Base-by-base conservation (phyloP, 768 basidiomycete genomes). In the Lactarius sp. region DNA sequence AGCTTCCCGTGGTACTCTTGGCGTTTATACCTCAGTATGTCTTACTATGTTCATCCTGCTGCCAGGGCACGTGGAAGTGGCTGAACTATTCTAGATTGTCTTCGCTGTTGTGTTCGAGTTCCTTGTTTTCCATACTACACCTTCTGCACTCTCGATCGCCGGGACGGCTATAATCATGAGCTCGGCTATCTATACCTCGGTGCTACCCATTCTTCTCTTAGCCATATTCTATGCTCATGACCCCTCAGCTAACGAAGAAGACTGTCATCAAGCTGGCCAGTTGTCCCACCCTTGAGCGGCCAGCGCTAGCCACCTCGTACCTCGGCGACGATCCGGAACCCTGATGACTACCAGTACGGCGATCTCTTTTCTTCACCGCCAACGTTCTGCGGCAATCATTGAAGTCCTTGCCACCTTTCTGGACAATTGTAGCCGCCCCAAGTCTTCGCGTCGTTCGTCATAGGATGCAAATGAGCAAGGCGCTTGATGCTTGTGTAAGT, bases 31-130 rank as follows among this genome's bases (percentile, higher is more conserved):
- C 5, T 80, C 83, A 71, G 82, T 79, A 46, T 47, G 71, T 59
- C 73, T 73, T 39, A 12, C 50, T 20, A 66, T 73, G 62, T 20
- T 42, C 37, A 6, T 20, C n/a, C 47, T 14, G 39, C 37, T 7
- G n/a, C n/a, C n/a, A n/a, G n/a, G 20, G 34, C 44, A 4, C 39
- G 55, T 50, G 22, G 2, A 49, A 16, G 22, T 13, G 5, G 8
- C 14, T 55, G 6, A 13, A 57, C 44, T 14, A 5, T 36, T 27
- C 22, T 56, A 57, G 81, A 80, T 91, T 51, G 76, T 90, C n/a
- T 92, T 87, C 69, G 84, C 88, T 0, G 77, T 81, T 2, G 70
- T 84, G 13, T 75, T 91, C 10, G 87, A 94, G 71, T 76, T 81
- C 6, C 66, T 87, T 42, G 79, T 88, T 69, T 90, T 92, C 72